Evolutionary conservation across 208 protist genomes (phyloP).

Genomic region (Novymonas esmeraldas): DNA sequence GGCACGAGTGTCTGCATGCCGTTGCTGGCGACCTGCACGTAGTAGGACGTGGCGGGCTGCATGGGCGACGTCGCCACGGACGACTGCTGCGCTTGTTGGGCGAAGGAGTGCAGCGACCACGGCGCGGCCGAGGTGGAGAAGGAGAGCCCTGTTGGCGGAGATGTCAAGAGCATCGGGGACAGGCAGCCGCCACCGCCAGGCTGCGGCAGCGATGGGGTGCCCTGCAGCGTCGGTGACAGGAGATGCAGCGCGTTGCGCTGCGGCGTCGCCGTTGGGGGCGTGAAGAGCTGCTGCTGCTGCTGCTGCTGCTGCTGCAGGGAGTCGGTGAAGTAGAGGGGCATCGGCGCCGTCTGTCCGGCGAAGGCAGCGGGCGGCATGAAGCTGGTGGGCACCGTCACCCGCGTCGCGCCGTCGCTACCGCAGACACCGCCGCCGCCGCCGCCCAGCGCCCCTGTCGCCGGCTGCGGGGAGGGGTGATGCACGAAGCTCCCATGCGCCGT

Average conservation of each 20-base stretch:
- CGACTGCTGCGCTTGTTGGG: not conserved
- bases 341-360: not conserved
- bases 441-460: too few species aligned
- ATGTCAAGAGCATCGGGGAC: not conserved
- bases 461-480: not conserved
- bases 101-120: slow-evolving; percentile 4
- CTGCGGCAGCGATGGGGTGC: not conserved
- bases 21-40: slow-evolving; percentile 3
- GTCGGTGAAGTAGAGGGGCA: slow-evolving; percentile 8
- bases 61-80: not conserved
- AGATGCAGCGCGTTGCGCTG: slow-evolving; percentile 2
- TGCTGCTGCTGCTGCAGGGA: slow-evolving; percentile 2
- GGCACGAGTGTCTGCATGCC: slow-evolving; percentile 6
- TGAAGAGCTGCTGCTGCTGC: not conserved
- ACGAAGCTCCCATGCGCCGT: not conserved
- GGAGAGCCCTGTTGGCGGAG: not conserved
- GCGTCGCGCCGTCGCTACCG: not conserved
- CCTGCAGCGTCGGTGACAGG: not conserved
- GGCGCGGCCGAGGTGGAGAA: not conserved
- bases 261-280: not conserved
- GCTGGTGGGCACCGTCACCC: not conserved
- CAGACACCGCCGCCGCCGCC: too few species aligned
- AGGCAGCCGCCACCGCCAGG: not conserved
- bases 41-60: slow-evolving; percentile 2
- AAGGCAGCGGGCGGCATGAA: slow-evolving; percentile 8